These are phyloP conservation scores for Massariosphaeria phaeospora DNA, from an alignment of 495 filamentous ascomycete species.

Conservation along the genomic window DNA sequence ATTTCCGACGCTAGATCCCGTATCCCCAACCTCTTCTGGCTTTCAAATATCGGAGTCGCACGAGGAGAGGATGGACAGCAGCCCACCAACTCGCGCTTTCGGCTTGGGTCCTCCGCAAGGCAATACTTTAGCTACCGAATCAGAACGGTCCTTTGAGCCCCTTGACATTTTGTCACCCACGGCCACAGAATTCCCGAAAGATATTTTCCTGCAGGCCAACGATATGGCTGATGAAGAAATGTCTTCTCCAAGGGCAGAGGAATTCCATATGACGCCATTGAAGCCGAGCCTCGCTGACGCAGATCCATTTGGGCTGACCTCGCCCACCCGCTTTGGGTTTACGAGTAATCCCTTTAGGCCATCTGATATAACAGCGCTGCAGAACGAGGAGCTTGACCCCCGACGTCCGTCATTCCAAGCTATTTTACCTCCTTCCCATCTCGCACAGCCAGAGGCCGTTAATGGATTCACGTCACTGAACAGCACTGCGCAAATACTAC, in stretches of 20 bases:
- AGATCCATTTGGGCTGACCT: conserved; percentile 28
- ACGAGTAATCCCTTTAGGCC: conserved; percentile 12
- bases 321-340: conserved; percentile 25
- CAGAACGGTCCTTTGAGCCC: not conserved
- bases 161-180: conserved; percentile 22
- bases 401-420: conserved; percentile 28
- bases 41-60: conserved; percentile 38
- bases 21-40: conserved; percentile 30
- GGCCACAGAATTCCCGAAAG: conserved; percentile 23
- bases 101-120: not conserved
- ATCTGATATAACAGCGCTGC: conserved; percentile 3
- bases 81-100: conserved; percentile 35
- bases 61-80: conserved; percentile 27
- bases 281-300: conserved; percentile 17
- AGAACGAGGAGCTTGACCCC: conserved; percentile 12
- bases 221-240: conserved; percentile 4
- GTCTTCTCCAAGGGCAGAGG: conserved; percentile 21
- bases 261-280: conserved; percentile 34
- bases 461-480: conserved; percentile 30
- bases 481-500: conserved; percentile 8
- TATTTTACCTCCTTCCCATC: conserved; percentile 26
- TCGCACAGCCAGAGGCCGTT: conserved; percentile 16
- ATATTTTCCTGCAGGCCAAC: not conserved
- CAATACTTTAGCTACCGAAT: conserved; percentile 24
- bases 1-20: not conserved